Base-by-base conservation (phyloP, 805 yeast genomes). In the Hanseniaspora clermontiae region DNA sequence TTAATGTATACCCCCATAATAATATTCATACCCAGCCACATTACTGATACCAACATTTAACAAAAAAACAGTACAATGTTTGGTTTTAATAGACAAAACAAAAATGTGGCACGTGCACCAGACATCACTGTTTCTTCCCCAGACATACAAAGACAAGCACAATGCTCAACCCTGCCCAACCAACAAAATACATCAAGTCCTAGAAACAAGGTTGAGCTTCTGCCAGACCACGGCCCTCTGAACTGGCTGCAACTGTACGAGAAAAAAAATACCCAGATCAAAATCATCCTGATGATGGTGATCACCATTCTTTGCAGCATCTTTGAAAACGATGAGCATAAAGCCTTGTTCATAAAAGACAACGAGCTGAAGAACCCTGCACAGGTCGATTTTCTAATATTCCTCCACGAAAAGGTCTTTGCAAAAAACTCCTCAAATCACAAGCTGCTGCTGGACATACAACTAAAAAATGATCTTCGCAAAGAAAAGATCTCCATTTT, bases 161-260 rank as follows among this genome's bases (percentile, higher is more conserved):
- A 56, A 27, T 57, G 59, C 20, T 57, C 59, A 11, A 57, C 59
- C n/a, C 49, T 57, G 12, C 58, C 59, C 19, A 27, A 43, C 32
- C 32, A 37, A 20, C 32, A 48, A 48, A 7, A 31, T 14, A 14
- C 24, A 9, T 17, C 37, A 14, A 32, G 5, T 17, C 40, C 42
- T 3, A 46, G 58, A 34, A 45, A 59, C 47, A 72, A 62, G 63
- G 73, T 68, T 59, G 72, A 61, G 59, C 64, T 69, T 51, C 66
- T 62, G 57, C 70, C 67, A 20, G 74, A 69, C 42, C 68, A 65
- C 43, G 64, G 68, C 39, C 67, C 69, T 1, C 54, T 68, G 49
- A 68, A 69, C 57, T 68, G 69, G 70, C 59, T 59, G 43, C 63
- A 60, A n/a, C 50, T 66, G 34, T 34, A 29, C 6, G 61, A 57